Evolutionary conservation across 2,329 filamentous ascomycete genomes (phyloP).

Genomic region (Fusarium sp.): DNA sequence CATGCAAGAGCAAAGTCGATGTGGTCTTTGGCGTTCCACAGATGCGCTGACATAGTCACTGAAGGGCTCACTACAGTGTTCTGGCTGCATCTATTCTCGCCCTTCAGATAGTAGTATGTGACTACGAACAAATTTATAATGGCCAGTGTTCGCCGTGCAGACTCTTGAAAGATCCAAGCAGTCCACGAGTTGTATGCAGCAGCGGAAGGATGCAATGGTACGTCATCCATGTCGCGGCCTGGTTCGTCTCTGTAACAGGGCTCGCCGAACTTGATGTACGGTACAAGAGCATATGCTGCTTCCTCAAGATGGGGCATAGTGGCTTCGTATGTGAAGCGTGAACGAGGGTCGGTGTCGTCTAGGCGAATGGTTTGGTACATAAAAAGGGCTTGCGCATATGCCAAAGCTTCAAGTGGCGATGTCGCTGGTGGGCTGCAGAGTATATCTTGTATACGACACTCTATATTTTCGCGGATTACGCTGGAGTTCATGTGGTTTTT

Average conservation of each 20-base stretch:
- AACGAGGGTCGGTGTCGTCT: neutral
- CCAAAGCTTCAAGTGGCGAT: neutral
- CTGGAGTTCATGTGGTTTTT: neutral
- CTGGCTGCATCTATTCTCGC: conserved; percentile 3
- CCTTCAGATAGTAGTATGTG: conserved; percentile 7
- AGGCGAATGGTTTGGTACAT: neutral
- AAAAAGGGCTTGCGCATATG: conserved; percentile 4
- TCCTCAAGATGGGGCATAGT: conserved; percentile 22
- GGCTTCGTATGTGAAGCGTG: neutral
- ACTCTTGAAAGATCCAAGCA: conserved; percentile 7
- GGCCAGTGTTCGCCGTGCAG: neutral
- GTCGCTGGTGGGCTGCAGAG: neutral
- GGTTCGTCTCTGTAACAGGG: neutral
- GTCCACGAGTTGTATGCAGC: neutral
- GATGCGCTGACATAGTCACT: conserved; percentile 6
- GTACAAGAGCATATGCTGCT: neutral
- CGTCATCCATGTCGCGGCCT: accelerated
- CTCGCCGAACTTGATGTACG: neutral
- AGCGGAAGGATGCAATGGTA: neutral
- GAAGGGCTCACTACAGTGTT: neutral
- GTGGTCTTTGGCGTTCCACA: conserved; percentile 12
- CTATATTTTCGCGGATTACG: conserved; percentile 6
- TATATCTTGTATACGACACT: neutral
- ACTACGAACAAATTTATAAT: conserved; percentile 10
- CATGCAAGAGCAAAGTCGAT: conserved; percentile 6